Evolutionary conservation across 805 yeast genomes (phyloP).

Genomic region (Lipomyces lipofer): DNA sequence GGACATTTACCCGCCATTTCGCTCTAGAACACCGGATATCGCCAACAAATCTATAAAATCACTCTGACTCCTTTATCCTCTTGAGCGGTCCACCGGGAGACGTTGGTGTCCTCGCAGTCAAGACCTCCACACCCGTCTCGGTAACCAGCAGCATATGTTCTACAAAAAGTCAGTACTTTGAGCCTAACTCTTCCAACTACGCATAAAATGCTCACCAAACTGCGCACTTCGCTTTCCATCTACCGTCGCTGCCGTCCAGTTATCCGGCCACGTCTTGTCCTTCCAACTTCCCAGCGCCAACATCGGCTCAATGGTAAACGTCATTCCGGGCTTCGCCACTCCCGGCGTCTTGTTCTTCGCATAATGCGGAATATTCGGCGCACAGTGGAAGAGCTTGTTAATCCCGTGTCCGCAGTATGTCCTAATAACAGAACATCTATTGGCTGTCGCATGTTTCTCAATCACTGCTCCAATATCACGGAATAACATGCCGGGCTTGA

Average conservation of each 20-base stretch:
- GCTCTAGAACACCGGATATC: too few relatives aligned
- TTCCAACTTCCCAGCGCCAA: slow-evolving; percentile 77
- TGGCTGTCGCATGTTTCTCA: slow-evolving; percentile 77
- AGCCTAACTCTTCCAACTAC: background rate
- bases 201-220: slow-evolving; percentile 50
- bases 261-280: slow-evolving; percentile 93
- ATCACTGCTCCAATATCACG: slow-evolving; percentile 84
- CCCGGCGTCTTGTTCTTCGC: slow-evolving; percentile 92
- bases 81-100: slow-evolving; percentile 85
- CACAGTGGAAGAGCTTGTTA: slow-evolving; percentile 81
- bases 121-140: slow-evolving; percentile 87
- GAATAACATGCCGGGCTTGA: slow-evolving; percentile 90
- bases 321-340: slow-evolving; percentile 92
- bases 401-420: slow-evolving; percentile 94
- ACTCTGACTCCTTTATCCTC: too few relatives aligned
- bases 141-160: slow-evolving; percentile 90
- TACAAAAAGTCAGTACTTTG: background rate
- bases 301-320: slow-evolving; percentile 98
- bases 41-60: too few relatives aligned
- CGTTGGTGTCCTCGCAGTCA: slow-evolving; percentile 73
- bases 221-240: slow-evolving; percentile 93
- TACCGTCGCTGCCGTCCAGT: slow-evolving; percentile 90
- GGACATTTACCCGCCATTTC: too few relatives aligned
- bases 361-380: slow-evolving; percentile 92
- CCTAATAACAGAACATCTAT: slow-evolving; percentile 83